Percentiles rank a stretch among this genome's conserved stretches.
These are phyloP conservation scores for Articulospora tetracladia DNA, from an alignment of 495 filamentous ascomycete species.

Conservation along the genomic window DNA sequence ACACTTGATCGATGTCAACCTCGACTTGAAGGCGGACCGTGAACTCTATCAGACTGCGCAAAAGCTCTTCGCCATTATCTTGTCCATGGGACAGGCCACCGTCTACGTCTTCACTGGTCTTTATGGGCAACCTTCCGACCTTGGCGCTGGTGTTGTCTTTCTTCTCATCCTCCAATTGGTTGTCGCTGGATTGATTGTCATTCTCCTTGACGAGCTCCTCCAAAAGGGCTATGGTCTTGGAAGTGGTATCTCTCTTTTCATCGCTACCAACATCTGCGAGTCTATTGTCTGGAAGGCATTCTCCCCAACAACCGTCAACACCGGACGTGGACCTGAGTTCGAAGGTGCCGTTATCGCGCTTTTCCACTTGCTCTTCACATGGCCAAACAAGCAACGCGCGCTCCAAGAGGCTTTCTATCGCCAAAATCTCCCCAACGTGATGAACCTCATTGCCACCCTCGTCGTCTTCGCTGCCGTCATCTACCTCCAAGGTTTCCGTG, in stretches of 20 bases:
- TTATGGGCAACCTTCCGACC: slow-evolving; percentile 92
- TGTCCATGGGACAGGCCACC: slow-evolving; percentile 94
- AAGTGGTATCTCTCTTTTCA: slow-evolving; percentile 98
- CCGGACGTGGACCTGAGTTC: slow-evolving; percentile 97
- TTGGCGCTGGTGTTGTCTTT: slow-evolving; percentile 96
- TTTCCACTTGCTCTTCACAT: slow-evolving; percentile 96
- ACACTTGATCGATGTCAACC: slow-evolving; percentile 99
- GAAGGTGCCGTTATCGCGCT: slow-evolving; percentile 98
- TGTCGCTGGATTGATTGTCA: slow-evolving; percentile 94
- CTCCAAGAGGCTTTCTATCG: slow-evolving; percentile 98
- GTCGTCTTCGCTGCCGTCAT: slow-evolving; percentile 95
- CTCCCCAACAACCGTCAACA: slow-evolving; percentile 99
- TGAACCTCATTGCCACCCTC: slow-evolving; percentile 94
- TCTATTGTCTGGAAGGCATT: slow-evolving; percentile 99
- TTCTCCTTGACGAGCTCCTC: slow-evolving; percentile 97
- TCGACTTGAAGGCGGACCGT: slow-evolving; percentile 98
- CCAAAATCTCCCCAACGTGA: slow-evolving; percentile 99
- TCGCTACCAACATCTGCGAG: slow-evolving; percentile 99
- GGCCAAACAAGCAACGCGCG: slow-evolving; percentile 97
- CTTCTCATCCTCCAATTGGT: slow-evolving; percentile 96
- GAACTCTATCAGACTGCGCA: slow-evolving; percentile 99
- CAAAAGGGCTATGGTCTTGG: slow-evolving; percentile 99
- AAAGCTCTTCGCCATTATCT: slow-evolving; percentile 98
- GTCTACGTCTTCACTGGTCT: slow-evolving; percentile 97
- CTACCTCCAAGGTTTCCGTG: slow-evolving; percentile 99